These are phyloP conservation scores for Solanum peruvianum DNA, from an alignment of 257 asterid species.

Conservation along the genomic window DNA sequence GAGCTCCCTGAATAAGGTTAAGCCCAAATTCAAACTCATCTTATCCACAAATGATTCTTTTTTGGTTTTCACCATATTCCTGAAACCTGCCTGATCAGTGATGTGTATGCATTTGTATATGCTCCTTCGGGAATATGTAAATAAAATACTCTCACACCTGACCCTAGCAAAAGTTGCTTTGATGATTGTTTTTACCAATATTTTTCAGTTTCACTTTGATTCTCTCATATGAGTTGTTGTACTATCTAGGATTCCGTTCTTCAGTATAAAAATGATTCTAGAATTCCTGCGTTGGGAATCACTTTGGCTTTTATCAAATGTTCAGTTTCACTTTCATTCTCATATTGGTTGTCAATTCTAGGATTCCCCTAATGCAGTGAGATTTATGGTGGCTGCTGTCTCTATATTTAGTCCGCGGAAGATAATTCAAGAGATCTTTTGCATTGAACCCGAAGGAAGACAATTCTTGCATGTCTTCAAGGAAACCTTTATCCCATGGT, in stretches of 20 bases:
- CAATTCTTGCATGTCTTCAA: conserved; percentile 50
- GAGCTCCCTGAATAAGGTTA: not conserved
- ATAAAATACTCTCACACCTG: not conserved
- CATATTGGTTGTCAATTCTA: conserved; percentile 15
- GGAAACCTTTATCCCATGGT: conserved; percentile 65
- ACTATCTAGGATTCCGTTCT: not conserved
- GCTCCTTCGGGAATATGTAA: not conserved
- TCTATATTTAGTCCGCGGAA: conserved; percentile 71
- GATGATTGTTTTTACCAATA: not conserved
- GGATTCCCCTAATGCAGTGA: conserved; percentile 76
- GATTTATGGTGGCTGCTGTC: conserved; percentile 42
- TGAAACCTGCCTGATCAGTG: not conserved
- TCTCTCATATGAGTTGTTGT: not conserved
- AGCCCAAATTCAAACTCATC: not conserved
- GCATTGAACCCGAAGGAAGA: conserved; percentile 29
- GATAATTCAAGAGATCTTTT: conserved; percentile 43
- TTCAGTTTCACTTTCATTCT: conserved; percentile 5
- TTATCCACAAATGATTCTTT: not conserved
- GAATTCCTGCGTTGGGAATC: not conserved
- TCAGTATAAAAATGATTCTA: not conserved
- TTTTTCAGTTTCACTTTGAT: not conserved
- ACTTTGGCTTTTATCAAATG: not conserved
- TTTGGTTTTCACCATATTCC: not conserved
- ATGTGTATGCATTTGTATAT: not conserved
- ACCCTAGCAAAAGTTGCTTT: not conserved